Base-by-base conservation (phyloP, 2,329 filamentous ascomycete genomes). In the Phialocephala sp. region DNA sequence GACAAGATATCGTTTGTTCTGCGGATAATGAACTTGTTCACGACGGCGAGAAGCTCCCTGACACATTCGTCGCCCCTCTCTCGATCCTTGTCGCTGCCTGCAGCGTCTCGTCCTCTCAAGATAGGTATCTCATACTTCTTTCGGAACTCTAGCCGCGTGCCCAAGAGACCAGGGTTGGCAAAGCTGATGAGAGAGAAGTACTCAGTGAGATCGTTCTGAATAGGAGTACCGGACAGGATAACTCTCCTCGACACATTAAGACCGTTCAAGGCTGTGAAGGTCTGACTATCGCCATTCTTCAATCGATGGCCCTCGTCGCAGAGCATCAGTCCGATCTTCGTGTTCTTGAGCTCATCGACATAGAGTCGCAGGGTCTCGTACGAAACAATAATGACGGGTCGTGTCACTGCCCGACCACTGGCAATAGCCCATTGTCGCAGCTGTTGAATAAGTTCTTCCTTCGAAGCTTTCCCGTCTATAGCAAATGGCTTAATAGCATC, bases 1-100 rank as follows among this genome's bases (percentile, higher is more conserved):
- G 94, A 97, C 27, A 99, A 81, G 68, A 99, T 97, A 75, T 99
- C 95, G 84, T 99, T 99, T 4, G 94, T 97, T 65, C 95, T 89
- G 66, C 95, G 91, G 73, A 99, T 99, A 77, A 99, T 96, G 80
- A 99, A 99, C 75, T 97, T 97, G 81, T 98, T 99, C 76, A 99
- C 95, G 54, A 97, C 82, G 2, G 83, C 83, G 2, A 97, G 87
- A 15, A 99, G 85, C 74, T 97, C 94, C 4, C 84, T 83, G 22
- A 97, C 86, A 60, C 93, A 89, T 73, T 94, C 90, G 71, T 97
- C 92, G 9, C 95, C 95, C 70, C 89, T 91, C 76, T 92, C 84
- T 37, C 91, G 87, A 61, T 97, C 93, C 52, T 86, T 85, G 69
- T 97, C 93, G 4, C 91, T 90, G 5, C 94, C 95, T 71, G 91